These are phyloP conservation scores for Fusarium devonianum DNA, from an alignment of 2,329 filamentous ascomycete species.

Conservation along the genomic window DNA sequence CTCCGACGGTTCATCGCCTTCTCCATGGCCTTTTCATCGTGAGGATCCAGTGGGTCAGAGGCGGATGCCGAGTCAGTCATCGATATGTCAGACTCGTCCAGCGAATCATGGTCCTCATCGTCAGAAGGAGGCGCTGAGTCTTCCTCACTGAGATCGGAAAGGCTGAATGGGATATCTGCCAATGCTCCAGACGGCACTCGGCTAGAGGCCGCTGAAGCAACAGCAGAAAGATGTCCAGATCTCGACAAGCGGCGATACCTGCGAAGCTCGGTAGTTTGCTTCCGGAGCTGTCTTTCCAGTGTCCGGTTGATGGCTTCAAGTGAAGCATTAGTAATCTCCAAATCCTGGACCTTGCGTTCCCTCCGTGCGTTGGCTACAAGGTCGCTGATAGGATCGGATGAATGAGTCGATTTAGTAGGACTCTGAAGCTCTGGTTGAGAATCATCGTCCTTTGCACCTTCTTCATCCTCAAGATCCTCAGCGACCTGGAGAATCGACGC, in stretches of 20 bases:
- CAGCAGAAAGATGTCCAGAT: slow-evolving; percentile 72
- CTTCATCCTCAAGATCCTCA: slow-evolving; percentile 56
- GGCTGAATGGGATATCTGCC: slow-evolving; percentile 52
- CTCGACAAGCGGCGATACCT: slow-evolving; percentile 86
- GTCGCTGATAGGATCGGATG: slow-evolving; percentile 71
- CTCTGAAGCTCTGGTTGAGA: slow-evolving; percentile 55
- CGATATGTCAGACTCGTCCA: slow-evolving; percentile 61
- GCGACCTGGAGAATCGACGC: slow-evolving; percentile 64
- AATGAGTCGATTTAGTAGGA: slow-evolving; percentile 63
- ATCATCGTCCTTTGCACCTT: slow-evolving; percentile 42
- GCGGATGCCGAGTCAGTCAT: slow-evolving; percentile 47
- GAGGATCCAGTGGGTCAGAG: slow-evolving; percentile 49
- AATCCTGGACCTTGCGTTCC: slow-evolving; percentile 92
- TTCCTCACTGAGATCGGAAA: slow-evolving; percentile 59
- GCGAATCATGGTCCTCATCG: slow-evolving; percentile 56
- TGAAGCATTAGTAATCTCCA: slow-evolving; percentile 96
- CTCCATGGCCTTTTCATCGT: slow-evolving; percentile 42
- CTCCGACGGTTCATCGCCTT: slow-evolving; percentile 58
- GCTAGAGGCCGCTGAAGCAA: slow-evolving; percentile 57
- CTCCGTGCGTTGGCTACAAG: slow-evolving; percentile 86
- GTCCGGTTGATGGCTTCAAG: slow-evolving; percentile 94
- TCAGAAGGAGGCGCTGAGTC: slow-evolving; percentile 47
- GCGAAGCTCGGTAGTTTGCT: slow-evolving; percentile 87
- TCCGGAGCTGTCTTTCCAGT: slow-evolving; percentile 87
- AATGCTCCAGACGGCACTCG: slow-evolving; percentile 53